Evolutionary conservation across 2,329 filamentous ascomycete species (phyloP).

Genomic region (Cladosporium sp.): DNA sequence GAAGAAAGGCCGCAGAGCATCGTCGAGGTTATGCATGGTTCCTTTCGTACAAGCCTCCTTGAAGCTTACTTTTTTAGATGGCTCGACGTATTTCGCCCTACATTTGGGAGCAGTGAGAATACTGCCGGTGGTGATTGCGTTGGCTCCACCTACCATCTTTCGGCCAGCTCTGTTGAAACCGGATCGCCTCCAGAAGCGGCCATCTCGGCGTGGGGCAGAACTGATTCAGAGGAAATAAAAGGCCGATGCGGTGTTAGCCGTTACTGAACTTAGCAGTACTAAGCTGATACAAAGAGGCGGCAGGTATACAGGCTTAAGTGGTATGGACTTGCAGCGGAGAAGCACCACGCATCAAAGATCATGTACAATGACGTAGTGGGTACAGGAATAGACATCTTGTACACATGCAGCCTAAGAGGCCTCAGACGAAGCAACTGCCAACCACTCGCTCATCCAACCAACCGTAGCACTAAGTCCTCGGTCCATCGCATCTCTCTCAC

Average conservation of each 20-base stretch:
- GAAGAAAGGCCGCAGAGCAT: background rate
- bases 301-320: background rate
- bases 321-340: background rate
- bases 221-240: too few species aligned
- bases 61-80: background rate
- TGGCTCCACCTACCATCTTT: background rate
- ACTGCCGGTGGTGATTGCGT: background rate
- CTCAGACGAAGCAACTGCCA: background rate
- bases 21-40: background rate
- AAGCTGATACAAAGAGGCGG: background rate
- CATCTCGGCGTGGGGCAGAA: background rate
- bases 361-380: background rate
- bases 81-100: background rate
- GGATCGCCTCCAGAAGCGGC: background rate
- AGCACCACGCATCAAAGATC: background rate
- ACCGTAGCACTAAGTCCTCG: constrained; percentile 41
- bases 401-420: background rate
- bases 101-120: background rate
- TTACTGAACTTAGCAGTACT: background rate
- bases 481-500: constrained; percentile 48
- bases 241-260: accelerated
- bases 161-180: background rate
- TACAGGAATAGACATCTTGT: background rate
- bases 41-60: background rate
- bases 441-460: constrained; percentile 14